A percentile compares a stretch with the other conserved stretches of the same genome.
Evolutionary conservation across 23 red algal species (phyloP).

Genomic region (Gracilaria gracilis): DNA sequence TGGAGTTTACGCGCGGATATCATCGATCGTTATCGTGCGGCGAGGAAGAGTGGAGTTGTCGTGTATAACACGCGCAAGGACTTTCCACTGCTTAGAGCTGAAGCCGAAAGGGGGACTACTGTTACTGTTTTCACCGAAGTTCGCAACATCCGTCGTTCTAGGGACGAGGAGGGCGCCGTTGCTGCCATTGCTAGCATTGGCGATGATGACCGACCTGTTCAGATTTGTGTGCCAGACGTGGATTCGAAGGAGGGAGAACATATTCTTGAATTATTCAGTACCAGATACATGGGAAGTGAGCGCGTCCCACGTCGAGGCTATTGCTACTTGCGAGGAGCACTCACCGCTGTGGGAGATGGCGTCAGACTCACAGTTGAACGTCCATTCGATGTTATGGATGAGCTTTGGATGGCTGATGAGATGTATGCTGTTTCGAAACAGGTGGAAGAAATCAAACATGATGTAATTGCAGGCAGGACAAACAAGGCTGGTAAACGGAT

Average conservation of each 20-base stretch:
- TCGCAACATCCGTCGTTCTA: neutral
- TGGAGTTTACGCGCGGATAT: conserved; percentile 34
- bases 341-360: neutral
- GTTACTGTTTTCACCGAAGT: conserved; percentile 43
- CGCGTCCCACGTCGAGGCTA: conserved; percentile 13
- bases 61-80: conserved; percentile 10
- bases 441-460: neutral
- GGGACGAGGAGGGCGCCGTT: neutral
- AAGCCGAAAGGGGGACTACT: neutral
- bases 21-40: conserved; percentile 25
- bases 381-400: conserved; percentile 12
- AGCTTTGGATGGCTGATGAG: conserved; percentile 37
- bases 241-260: conserved; percentile 14
- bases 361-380: neutral
- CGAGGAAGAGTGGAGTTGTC: no score
- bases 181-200: conserved; percentile 23
- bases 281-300: conserved; percentile 11
- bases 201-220: neutral
- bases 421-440: neutral
- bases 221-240: conserved; percentile 13
- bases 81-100: neutral
- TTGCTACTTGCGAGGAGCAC: conserved; percentile 7
- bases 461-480: neutral
- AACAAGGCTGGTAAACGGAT: neutral
- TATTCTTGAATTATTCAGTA: conserved; percentile 7